Evolutionary conservation across 208 protist genomes (phyloP).

Genomic region (Jaenimonas drosophilae): DNA sequence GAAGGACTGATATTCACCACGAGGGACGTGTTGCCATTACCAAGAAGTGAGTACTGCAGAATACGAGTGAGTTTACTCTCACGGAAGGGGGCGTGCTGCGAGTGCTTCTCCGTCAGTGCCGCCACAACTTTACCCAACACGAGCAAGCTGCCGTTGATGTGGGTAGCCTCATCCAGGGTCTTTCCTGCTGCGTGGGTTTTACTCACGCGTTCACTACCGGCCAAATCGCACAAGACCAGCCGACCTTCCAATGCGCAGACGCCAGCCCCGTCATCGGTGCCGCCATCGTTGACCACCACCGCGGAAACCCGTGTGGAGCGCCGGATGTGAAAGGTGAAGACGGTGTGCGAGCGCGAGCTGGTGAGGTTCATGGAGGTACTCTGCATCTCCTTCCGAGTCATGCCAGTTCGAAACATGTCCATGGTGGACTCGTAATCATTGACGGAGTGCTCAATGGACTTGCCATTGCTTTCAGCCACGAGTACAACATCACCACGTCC

Average conservation of each 20-base stretch:
- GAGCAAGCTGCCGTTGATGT: slow-evolving; percentile 96
- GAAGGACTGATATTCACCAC: slow-evolving; percentile 86
- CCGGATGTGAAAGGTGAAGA: slow-evolving; percentile 89
- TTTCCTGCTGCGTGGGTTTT: slow-evolving; percentile 90
- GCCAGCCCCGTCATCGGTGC: not conserved
- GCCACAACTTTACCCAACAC: slow-evolving; percentile 85
- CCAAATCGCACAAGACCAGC: slow-evolving; percentile 96
- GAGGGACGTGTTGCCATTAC: slow-evolving; percentile 87
- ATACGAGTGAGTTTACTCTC: slow-evolving; percentile 94
- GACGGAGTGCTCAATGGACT: slow-evolving; percentile 49
- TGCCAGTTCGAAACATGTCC: slow-evolving; percentile 66
- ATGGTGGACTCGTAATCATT: slow-evolving; percentile 60
- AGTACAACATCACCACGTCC: slow-evolving; percentile 74
- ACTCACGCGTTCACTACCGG: slow-evolving; percentile 92
- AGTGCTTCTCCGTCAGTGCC: slow-evolving; percentile 68
- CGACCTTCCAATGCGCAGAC: slow-evolving; percentile 60
- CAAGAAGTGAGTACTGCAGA: slow-evolving; percentile 86
- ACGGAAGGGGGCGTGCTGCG: slow-evolving; percentile 81
- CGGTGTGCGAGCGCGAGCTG: slow-evolving; percentile 86
- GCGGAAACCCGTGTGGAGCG: slow-evolving; percentile 38
- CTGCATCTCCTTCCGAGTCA: slow-evolving; percentile 77
- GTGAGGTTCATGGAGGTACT: slow-evolving; percentile 90
- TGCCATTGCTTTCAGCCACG: slow-evolving; percentile 45
- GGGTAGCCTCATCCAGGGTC: slow-evolving; percentile 88
- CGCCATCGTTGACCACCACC: slow-evolving; percentile 16